Percentiles rank a stretch among this genome's conserved stretches.
These are phyloP conservation scores for Smittium culicis DNA, from an alignment of 371 early-diverging fungal species.

Conservation along the genomic window DNA sequence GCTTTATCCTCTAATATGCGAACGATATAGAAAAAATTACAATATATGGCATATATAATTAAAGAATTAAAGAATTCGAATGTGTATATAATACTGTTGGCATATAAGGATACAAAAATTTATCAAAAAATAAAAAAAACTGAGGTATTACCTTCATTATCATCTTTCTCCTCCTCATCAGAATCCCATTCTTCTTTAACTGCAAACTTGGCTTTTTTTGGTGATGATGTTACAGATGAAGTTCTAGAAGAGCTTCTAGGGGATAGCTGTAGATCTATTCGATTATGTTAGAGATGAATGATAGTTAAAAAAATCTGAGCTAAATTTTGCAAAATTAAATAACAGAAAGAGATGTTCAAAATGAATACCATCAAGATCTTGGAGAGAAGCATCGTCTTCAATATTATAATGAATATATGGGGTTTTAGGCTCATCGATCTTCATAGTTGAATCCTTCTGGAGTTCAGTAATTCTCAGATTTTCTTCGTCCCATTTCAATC, in stretches of 20 bases:
- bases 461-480: conserved; percentile 77
- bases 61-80: background rate
- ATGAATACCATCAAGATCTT: conserved; percentile 40
- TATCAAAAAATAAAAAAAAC: too few relatives aligned
- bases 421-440: conserved; percentile 93
- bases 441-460: conserved; percentile 84
- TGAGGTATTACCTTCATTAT: too few relatives aligned
- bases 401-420: conserved; percentile 80
- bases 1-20: conserved; percentile 14
- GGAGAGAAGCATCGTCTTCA: conserved; percentile 52
- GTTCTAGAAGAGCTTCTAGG: conserved; percentile 23
- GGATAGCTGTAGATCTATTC: conserved; percentile 18
- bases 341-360: too few relatives aligned
- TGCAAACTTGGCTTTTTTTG: conserved; percentile 24
- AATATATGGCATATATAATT: background rate
- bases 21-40: background rate
- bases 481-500: conserved; percentile 91
- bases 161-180: too few relatives aligned
- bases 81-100: background rate
- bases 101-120: too few relatives aligned
- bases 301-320: too few relatives aligned
- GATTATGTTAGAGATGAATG: too few relatives aligned
- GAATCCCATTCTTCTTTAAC: conserved; percentile 23
- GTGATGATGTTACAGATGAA: conserved; percentile 29
- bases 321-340: too few relatives aligned